Evolutionary conservation across 805 yeast genomes (phyloP).

Genomic region (Wickerhamiella domercqiae): DNA sequence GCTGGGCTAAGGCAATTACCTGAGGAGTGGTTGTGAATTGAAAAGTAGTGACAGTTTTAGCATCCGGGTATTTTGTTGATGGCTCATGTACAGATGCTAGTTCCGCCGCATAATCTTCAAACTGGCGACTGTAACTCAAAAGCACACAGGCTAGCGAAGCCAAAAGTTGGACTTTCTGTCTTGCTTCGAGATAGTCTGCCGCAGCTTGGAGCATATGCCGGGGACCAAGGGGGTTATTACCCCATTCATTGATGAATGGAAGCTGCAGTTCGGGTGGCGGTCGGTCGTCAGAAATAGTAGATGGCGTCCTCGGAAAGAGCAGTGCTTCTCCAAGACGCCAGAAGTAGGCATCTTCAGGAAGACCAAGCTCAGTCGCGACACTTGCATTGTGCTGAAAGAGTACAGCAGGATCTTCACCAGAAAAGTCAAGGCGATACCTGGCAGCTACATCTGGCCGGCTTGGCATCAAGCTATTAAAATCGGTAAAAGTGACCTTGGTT

Average conservation of each 20-base stretch:
- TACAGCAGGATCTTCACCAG: slow-evolving; percentile 35
- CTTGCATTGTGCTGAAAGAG: slow-evolving; percentile 55
- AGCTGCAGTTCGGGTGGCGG: neutral
- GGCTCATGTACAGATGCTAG: too few species aligned
- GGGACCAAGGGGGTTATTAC: slow-evolving; percentile 56
- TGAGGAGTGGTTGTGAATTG: too few species aligned
- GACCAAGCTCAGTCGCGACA: slow-evolving; percentile 51
- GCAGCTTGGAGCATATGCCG: slow-evolving; percentile 48
- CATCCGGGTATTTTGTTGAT: neutral
- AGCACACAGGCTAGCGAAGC: slow-evolving; percentile 1
- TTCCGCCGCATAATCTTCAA: neutral
- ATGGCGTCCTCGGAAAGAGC: slow-evolving; percentile 4
- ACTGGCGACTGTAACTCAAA: neutral
- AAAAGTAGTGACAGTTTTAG: too few species aligned
- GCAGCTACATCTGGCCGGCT: slow-evolving; percentile 46
- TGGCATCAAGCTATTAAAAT: slow-evolving; percentile 57
- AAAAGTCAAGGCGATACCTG: slow-evolving; percentile 26
- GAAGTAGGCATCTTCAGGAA: slow-evolving; percentile 48
- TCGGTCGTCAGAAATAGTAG: neutral
- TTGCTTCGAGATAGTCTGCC: slow-evolving; percentile 43
- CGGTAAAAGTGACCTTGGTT: slow-evolving; percentile 26
- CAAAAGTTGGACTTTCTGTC: neutral
- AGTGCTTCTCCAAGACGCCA: slow-evolving; percentile 36
- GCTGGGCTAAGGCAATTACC: too few species aligned
- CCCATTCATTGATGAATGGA: slow-evolving; percentile 38